A percentile compares a stretch with the other conserved stretches of the same genome.
Evolutionary conservation across 1,284 basidiomycete species (phyloP).

Genomic region (Moniliophthora roreri): DNA sequence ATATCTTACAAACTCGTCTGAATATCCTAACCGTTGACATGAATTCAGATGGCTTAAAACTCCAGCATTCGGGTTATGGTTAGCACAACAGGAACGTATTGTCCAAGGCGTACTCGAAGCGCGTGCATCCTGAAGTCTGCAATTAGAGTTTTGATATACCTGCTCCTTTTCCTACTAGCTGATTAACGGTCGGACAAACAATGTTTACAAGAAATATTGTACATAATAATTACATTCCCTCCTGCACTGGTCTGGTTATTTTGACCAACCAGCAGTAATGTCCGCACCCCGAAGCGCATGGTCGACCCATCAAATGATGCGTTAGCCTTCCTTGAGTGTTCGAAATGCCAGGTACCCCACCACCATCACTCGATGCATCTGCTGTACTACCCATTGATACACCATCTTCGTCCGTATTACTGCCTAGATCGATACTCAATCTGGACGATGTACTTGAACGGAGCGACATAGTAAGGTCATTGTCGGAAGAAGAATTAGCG

Average conservation of each 20-base stretch:
- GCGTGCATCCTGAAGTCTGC: too few species aligned
- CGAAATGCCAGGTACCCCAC: neutral
- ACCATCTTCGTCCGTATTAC: conserved; percentile 6
- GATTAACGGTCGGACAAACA: too few species aligned
- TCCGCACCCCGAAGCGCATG: conserved; percentile 67
- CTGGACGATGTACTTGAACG: conserved; percentile 1
- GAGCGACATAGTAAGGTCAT: conserved; percentile 10
- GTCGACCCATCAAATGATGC: conserved; percentile 38
- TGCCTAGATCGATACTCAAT: neutral
- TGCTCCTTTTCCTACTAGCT: too few species aligned
- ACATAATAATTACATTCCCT: neutral
- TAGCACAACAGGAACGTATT: conserved; percentile 70
- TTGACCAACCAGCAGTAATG: conserved; percentile 59
- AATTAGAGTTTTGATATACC: too few species aligned
- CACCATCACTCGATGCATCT: conserved; percentile 9
- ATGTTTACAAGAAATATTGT: too few species aligned
- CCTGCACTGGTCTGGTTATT: neutral
- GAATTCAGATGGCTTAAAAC: conserved; percentile 58
- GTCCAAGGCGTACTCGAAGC: conserved; percentile 49
- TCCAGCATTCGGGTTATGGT: conserved; percentile 75
- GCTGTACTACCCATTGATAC: neutral
- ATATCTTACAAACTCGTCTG: neutral
- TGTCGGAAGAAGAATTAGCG: conserved; percentile 21
- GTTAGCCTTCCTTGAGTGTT: too few species aligned
- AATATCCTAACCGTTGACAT: neutral